A percentile compares a stretch with the other conserved stretches of the same genome.
Conservation (phyloP, 176 grass and related monocot genomes). For the bread wheat (Triticum aestivum) region DNA sequence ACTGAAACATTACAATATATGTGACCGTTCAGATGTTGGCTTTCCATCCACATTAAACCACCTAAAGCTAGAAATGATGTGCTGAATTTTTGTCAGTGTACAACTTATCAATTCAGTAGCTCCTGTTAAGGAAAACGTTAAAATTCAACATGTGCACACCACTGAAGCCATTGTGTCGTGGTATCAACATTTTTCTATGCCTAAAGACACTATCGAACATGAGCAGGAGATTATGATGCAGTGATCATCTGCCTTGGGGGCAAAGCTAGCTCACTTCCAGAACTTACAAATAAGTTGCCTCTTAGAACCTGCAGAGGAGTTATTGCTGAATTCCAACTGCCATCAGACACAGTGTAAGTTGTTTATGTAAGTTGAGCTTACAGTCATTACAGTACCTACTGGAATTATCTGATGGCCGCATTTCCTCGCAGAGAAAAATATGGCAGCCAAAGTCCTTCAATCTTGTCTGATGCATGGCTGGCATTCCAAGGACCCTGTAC, state of each 20-base stretch:
- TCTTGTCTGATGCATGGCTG: slow-evolving; percentile 90
- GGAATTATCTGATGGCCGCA: slow-evolving; percentile 5
- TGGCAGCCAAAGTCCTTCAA: slow-evolving; percentile 64
- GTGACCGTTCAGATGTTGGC: not conserved
- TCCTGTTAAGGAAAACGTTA: not conserved
- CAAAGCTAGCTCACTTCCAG: slow-evolving; percentile 61
- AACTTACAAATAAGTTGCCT: slow-evolving; percentile 81
- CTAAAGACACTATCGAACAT: not conserved
- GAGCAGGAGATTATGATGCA: slow-evolving; percentile 81
- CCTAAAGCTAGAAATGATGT: not conserved
- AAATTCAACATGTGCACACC: not conserved
- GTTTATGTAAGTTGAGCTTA: not conserved
- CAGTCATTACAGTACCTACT: not conserved
- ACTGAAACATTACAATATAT: not conserved
- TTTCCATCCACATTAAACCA: slow-evolving; percentile 21
- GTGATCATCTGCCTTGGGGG: slow-evolving; percentile 88
- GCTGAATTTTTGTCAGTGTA: not conserved
- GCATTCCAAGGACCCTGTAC: slow-evolving; percentile 66
- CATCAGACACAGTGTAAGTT: slow-evolving; percentile 51
- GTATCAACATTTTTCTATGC: not conserved
- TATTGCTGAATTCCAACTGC: slow-evolving; percentile 70
- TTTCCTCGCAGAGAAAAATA: slow-evolving; percentile 60
- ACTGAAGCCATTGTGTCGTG: not conserved
- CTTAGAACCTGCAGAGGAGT: slow-evolving; percentile 77
- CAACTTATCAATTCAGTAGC: not conserved